Evolutionary conservation across 768 basidiomycete genomes (phyloP).

Genomic region (Boletus sensibilis): DNA sequence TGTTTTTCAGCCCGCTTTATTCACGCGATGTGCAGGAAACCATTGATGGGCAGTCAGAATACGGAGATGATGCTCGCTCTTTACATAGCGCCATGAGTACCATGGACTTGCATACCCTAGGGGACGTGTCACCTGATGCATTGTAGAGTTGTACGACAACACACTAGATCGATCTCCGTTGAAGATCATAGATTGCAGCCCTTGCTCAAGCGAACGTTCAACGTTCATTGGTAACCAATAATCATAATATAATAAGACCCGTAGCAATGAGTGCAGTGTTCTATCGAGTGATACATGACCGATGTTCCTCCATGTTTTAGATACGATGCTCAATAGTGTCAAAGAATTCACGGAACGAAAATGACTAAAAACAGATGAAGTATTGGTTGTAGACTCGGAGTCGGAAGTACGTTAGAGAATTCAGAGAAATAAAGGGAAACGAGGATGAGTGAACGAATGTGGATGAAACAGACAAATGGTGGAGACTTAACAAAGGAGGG

Average conservation of each 20-base stretch:
- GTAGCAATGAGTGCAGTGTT: conserved; percentile 39
- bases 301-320: conserved; percentile 37
- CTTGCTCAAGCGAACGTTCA: neutral
- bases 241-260: conserved; percentile 27
- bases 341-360: conserved; percentile 16
- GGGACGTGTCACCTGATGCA: conserved; percentile 72
- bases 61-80: conserved; percentile 68
- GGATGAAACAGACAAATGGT: conserved; percentile 12
- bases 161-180: neutral
- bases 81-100: conserved; percentile 59
- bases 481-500: conserved; percentile 11
- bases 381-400: conserved; percentile 1
- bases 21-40: conserved; percentile 52
- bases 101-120: conserved; percentile 55
- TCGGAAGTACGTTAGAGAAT: conserved; percentile 19
- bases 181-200: neutral
- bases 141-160: conserved; percentile 39
- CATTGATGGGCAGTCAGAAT: conserved; percentile 69
- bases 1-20: neutral
- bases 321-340: conserved; percentile 23
- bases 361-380: conserved; percentile 10
- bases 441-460: conserved; percentile 25
- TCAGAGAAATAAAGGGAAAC: conserved; percentile 5
- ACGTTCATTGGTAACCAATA: conserved; percentile 17
- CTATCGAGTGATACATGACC: conserved; percentile 36